Conservation (phyloP, 164 flowering plant genomes). For the Platanus orientalis region DNA sequence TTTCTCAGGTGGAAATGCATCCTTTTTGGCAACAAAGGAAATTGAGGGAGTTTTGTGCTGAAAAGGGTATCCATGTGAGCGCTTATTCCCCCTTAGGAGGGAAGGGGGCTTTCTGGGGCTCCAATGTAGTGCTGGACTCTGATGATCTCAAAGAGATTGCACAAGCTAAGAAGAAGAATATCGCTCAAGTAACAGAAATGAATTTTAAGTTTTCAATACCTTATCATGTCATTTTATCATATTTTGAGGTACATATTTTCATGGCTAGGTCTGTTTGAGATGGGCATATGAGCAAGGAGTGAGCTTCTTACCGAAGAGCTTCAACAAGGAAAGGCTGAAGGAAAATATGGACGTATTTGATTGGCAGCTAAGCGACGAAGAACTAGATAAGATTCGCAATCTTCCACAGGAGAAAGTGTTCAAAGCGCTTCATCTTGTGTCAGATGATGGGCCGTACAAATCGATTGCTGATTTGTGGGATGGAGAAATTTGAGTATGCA, state of each 20-base stretch:
- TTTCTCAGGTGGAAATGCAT: too few species aligned
- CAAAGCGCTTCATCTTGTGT: slow-evolving; percentile 6
- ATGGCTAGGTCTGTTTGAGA: slow-evolving; percentile 24
- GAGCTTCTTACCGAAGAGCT: slow-evolving; percentile 28
- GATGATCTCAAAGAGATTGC: slow-evolving; percentile 11
- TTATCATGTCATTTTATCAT: not conserved
- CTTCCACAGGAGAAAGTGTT: slow-evolving; percentile 20
- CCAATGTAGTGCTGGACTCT: slow-evolving; percentile 3
- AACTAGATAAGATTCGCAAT: slow-evolving; percentile 16
- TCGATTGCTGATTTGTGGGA: slow-evolving; percentile 36
- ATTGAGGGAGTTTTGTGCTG: too few species aligned
- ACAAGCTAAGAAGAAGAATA: slow-evolving; percentile 4
- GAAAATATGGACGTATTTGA: slow-evolving; percentile 29
- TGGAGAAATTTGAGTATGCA: slow-evolving; percentile 20
- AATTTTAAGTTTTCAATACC: not conserved
- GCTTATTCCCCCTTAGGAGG: too few species aligned
- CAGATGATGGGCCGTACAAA: slow-evolving; percentile 22
- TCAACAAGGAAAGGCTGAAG: slow-evolving; percentile 22
- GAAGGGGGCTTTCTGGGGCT: not conserved
- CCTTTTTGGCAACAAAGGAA: too few species aligned
- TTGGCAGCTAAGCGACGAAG: slow-evolving; percentile 30
- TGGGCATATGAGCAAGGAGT: slow-evolving; percentile 35
- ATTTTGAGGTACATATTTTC: not conserved
- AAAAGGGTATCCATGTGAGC: too few species aligned
- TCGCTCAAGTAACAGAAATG: slow-evolving; percentile 11